Evolutionary conservation across 2,329 filamentous ascomycete genomes (phyloP), one percentile per base, ranked within the genome.

Genomic region (Phaeoacremonium minimum): DNA sequence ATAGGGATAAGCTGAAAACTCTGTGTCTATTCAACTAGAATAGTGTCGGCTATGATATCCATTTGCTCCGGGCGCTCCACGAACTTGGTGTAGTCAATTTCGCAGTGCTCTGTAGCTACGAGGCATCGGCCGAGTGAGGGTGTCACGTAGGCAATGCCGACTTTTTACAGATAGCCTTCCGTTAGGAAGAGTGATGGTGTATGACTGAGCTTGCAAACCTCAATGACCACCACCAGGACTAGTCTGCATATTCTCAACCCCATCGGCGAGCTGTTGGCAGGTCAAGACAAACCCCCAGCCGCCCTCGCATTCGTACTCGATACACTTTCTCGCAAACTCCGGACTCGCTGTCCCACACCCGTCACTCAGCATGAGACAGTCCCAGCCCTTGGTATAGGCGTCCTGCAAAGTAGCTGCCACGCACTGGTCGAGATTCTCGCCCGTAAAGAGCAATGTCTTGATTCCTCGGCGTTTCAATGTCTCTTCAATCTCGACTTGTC

Each of bases 341-440:
- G 37, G 31, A 28, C 37, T 35, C 5, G 26, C 35, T 4, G 37
- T 35, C 11, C 22, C 32, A 19, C 32, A 32, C 12, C 6, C 28
- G 28, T 36, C 28, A 7, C 32, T 36, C 6, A 35, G 28, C 37
- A 38, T 35, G 26, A 38, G 28, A 18, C 32, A 38, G 18, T 31
- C 37, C 15, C 19, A 31, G 4, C 32, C 32, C 9, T 33, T 35
- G 4, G 30, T 34, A 26, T 28, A 38, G 6, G 36, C 36, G 29
- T 35, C 31, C 20, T 38, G 30, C 15, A 38, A 5, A 11, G 17
- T 38, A 5, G 31, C 36, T 4, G 22, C 36, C 12, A 38, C 36
- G 18, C 36, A 30, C 22, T 35, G 32, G 28, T 38, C 32, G 11
- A 28, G 30, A 7, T 38, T 38, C 1, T 13, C 32, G 2, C 36